Evolutionary conservation across 805 yeast species (phyloP).

Genomic region (Ogataea kodamae): DNA sequence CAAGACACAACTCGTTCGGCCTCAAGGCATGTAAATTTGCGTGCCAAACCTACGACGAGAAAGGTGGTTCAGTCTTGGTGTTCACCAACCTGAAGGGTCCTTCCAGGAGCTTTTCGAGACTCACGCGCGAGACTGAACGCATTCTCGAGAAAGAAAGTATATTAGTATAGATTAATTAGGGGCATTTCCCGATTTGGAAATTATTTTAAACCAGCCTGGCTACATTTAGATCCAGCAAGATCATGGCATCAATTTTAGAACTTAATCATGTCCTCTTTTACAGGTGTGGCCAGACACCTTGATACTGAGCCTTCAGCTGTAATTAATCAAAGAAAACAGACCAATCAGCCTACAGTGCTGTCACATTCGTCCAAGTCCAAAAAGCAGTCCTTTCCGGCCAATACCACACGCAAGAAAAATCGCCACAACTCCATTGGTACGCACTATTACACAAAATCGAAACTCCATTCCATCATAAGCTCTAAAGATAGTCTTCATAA

Average conservation of each 20-base stretch:
- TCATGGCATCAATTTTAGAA: background rate
- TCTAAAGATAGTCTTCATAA: conserved; percentile 14
- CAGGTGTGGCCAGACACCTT: conserved; percentile 6
- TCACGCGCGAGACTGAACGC: conserved; percentile 60
- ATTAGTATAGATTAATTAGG: conserved; percentile 27
- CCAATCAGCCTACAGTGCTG: no score
- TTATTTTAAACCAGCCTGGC: conserved; percentile 14
- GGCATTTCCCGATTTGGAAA: conserved; percentile 15
- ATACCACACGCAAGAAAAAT: conserved; percentile 5
- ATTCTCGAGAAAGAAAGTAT: conserved; percentile 66
- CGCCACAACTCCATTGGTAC: conserved; percentile 2
- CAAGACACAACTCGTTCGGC: conserved; percentile 58
- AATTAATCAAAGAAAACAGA: no score
- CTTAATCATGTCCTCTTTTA: conserved; percentile 3
- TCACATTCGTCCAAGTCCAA: background rate
- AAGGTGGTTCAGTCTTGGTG: conserved; percentile 44
- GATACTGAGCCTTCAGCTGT: no score
- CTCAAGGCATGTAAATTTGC: conserved; percentile 63
- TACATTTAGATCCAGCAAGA: no score
- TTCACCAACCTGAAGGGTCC: conserved; percentile 68
- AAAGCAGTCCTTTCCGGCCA: conserved; percentile 3
- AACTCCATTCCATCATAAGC: conserved; percentile 15
- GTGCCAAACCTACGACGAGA: conserved; percentile 41
- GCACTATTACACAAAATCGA: conserved; percentile 2
- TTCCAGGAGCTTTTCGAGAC: conserved; percentile 52